phyloP scores from a whole-genome alignment of 192 early-diverging fungal genomes.

The Podila horticola region DNA sequence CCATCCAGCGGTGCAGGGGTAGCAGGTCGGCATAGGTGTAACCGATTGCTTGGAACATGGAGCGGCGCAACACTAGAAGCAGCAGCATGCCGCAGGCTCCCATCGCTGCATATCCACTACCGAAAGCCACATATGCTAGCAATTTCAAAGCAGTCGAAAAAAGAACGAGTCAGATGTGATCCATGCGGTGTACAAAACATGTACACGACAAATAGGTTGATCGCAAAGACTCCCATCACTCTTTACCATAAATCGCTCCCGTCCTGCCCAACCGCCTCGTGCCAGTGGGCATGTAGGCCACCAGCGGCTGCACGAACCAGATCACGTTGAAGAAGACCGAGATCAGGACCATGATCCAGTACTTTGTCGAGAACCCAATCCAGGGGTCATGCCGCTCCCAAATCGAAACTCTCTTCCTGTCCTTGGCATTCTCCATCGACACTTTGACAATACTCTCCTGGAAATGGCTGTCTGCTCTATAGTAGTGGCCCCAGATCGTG shows the following conservation, averaged over 20 bases:
- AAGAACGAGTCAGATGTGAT: background rate
- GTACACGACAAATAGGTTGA: background rate
- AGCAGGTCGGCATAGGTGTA: conserved; percentile 47
- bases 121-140: conserved; percentile 37
- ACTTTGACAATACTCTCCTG: conserved; percentile 25
- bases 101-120: conserved; percentile 42
- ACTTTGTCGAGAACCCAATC: conserved; percentile 23
- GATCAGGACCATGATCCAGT: conserved; percentile 22
- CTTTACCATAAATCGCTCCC: conserved; percentile 29
- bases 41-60: conserved; percentile 41
- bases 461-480: conserved; percentile 19
- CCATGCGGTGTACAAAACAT: background rate
- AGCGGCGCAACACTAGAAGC: conserved; percentile 27
- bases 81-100: conserved; percentile 33
- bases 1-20: conserved; percentile 36
- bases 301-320: conserved; percentile 36
- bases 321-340: conserved; percentile 18
- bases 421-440: background rate
- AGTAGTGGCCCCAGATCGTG: conserved; percentile 52
- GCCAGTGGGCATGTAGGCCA: conserved; percentile 17
- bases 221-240: background rate
- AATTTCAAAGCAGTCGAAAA: background rate
- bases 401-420: conserved; percentile 12
- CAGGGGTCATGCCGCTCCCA: conserved; percentile 49
- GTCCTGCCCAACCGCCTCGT: conserved; percentile 15